Evolutionary conservation across 2,329 filamentous ascomycete species (phyloP).

Genomic region (Cryphonectria carpinicola): DNA sequence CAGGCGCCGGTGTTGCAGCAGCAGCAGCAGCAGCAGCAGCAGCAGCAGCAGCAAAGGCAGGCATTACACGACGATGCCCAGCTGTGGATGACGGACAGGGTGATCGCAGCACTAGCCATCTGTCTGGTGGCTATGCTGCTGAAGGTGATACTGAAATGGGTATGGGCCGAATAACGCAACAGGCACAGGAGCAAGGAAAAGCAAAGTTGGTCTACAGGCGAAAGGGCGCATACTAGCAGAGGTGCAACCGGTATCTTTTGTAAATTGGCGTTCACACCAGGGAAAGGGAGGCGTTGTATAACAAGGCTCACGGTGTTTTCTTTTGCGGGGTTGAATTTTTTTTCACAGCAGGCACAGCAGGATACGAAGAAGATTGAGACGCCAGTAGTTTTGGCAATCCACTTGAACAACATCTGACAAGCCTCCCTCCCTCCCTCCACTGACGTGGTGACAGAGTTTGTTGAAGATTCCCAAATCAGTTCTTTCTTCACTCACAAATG

Average conservation of each 20-base stretch:
- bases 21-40: slow-evolving; percentile 28
- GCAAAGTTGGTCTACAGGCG: not conserved
- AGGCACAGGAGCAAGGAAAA: not conserved
- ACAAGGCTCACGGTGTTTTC: not conserved
- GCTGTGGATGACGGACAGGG: slow-evolving; percentile 77
- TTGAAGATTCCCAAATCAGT: not conserved
- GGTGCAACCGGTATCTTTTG: not conserved
- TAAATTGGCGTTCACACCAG: not conserved
- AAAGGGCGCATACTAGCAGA: not conserved
- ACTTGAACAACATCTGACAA: not conserved
- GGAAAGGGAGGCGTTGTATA: not conserved
- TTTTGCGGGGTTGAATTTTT: not conserved
- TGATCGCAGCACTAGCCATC: slow-evolving; percentile 74
- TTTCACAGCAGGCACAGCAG: not conserved
- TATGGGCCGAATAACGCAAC: slow-evolving; percentile 6
- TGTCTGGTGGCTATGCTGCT: slow-evolving; percentile 72
- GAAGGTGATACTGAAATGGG: slow-evolving; percentile 49
- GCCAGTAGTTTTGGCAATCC: not conserved
- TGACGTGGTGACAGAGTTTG: not conserved
- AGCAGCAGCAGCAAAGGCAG: slow-evolving; percentile 23
- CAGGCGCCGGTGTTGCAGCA: slow-evolving; percentile 26
- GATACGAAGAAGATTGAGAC: not conserved
- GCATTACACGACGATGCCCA: slow-evolving; percentile 51
- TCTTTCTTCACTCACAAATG: not conserved
- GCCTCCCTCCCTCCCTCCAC: not conserved